phyloP scores from a whole-genome alignment of 306 rosid genomes.

The Malus fusca region DNA sequence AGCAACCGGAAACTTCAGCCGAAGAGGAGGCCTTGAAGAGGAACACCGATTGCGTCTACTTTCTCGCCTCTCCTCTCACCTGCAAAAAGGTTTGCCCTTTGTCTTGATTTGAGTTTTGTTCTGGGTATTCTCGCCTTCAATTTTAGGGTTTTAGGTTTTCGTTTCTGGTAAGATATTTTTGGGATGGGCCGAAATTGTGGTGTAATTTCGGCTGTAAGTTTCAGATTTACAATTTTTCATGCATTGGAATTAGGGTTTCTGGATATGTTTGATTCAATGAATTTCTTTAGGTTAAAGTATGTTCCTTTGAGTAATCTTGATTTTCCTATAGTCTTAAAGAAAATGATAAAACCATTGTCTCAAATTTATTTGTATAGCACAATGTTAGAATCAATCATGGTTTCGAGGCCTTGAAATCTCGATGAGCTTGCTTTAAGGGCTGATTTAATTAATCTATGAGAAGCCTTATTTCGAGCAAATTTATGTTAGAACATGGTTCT shows the following conservation, averaged over 20 bases:
- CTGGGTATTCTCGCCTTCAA: neutral
- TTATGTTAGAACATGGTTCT: neutral
- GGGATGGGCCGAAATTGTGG: neutral
- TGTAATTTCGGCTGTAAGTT: neutral
- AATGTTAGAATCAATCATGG: neutral
- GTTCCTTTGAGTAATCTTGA: neutral
- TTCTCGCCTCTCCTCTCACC: slow-evolving; percentile 94
- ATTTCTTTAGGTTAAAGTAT: slow-evolving; percentile 3
- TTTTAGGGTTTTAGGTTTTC: slow-evolving; percentile 1
- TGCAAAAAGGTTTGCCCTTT: slow-evolving; percentile 72
- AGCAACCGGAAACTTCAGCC: slow-evolving; percentile 41
- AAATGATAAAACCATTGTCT: neutral
- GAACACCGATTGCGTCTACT: slow-evolving; percentile 96
- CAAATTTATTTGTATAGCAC: neutral
- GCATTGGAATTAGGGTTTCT: neutral
- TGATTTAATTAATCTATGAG: neutral
- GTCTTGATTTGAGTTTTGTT: neutral
- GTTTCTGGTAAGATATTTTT: neutral
- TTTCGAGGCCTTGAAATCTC: neutral
- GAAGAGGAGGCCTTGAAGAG: slow-evolving; percentile 89
- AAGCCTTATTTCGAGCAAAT: neutral
- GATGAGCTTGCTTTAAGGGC: neutral
- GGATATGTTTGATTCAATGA: neutral
- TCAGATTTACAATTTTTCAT: neutral
- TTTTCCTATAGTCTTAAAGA: neutral